phyloP scores from a whole-genome alignment of 768 basidiomycete species.

The Lactifluus piperatus region DNA sequence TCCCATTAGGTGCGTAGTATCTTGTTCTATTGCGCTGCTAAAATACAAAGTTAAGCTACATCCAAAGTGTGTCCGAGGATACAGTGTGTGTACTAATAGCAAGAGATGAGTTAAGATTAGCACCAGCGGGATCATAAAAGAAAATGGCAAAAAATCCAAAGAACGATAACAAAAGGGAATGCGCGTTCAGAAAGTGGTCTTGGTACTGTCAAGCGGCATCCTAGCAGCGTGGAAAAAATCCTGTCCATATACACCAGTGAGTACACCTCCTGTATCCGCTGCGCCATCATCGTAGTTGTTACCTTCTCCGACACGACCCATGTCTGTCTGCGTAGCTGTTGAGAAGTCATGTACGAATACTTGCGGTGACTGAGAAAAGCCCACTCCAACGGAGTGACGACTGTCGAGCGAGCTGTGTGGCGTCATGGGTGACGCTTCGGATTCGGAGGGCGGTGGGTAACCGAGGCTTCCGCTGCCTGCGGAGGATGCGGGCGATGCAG shows the following conservation, averaged over 20 bases:
- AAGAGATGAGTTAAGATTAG: slow-evolving; percentile 1
- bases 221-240: not conserved
- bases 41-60: slow-evolving; percentile 13
- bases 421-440: slow-evolving; percentile 17
- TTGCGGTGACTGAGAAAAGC: not conserved
- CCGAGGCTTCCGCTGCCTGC: slow-evolving; percentile 3
- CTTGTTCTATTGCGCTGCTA: slow-evolving; percentile 7
- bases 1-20: slow-evolving; percentile 2
- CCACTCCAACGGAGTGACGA: not conserved
- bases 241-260: slow-evolving; percentile 1
- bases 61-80: slow-evolving; percentile 8
- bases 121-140: not conserved
- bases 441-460: not conserved
- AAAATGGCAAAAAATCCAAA: not conserved
- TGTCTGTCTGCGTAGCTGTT: not conserved
- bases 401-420: slow-evolving; percentile 7
- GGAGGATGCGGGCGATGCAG: slow-evolving; percentile 10
- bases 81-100: slow-evolving; percentile 6
- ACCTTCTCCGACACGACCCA: not conserved
- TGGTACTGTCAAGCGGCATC: not conserved
- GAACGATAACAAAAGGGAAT: not conserved
- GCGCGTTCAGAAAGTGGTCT: slow-evolving; percentile 1
- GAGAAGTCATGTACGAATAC: not conserved
- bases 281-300: not conserved
- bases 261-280: not conserved